Base-by-base conservation (phyloP, 495 filamentous ascomycete species). In the Xeromyces bisporus region DNA sequence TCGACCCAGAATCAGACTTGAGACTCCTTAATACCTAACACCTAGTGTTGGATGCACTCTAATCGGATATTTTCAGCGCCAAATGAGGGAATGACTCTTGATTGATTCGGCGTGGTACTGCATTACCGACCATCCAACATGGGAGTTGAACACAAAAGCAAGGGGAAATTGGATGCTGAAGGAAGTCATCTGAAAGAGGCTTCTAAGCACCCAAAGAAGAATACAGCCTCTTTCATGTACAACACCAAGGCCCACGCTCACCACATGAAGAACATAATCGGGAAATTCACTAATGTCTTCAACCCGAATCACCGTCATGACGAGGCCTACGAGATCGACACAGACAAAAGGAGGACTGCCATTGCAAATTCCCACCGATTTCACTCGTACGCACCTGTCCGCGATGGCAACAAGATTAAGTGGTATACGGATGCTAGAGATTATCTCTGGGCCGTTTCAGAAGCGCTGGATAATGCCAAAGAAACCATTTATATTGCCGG, bases 351-450 rank as follows among this genome's bases (percentile, higher is more conserved):
- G 50, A 72, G 87, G 26, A 72, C 61, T 13, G 60, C 48, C 12
- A 77, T 93, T 36, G 55, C 67, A 38, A 69, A 85, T 34, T 69
- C 67, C 15, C 77, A 96, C 38, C 73, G 86, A n/a, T 94, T 81
- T 54, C 43, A 73, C 8, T 86, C 80, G 8, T 97, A 82, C 51
- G 86, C 86, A 3, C 86, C 86, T 1, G 71, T 85, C 42, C 70
- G 71, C 14, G 72, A 83, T 9, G 80, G 80, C 7, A 93, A 96
- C 49, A 68, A 75, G 34, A 66, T 93, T 36, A 96, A 96, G 60
- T 94, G 86, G 86, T 96, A 94, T 62, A 80, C 93, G 6, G 87
- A 94, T 48, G 87, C 79, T 0, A 61, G 78, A 23, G 80, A 96
- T 53, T 96, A 96, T 50, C 82, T 85, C 45, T 92, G 82, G 77